Evolutionary conservation across 163 green algal genomes (phyloP), one percentile per base, ranked within the genome.

Genomic region (Trebouxia gelatinosa): DNA sequence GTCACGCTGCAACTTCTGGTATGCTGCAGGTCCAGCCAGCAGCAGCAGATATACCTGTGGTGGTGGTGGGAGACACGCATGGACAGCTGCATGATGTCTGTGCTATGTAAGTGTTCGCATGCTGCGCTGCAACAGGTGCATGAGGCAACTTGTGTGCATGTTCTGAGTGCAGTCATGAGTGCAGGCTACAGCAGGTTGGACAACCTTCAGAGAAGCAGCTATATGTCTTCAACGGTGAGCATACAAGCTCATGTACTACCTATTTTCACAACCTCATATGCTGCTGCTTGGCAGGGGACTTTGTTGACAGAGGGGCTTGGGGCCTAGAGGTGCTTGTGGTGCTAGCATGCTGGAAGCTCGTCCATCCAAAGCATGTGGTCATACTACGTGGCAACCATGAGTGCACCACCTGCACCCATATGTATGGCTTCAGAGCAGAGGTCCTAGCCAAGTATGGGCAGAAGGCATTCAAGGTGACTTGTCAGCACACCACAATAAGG

Each of bases 341-440:
- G 51, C 80, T 98, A 39, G 78, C 82, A 21, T 85, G 83, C 31
- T 97, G 87, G 82, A 96, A 97, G 85, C 81, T 98, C 76, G 83
- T 84, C 13, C 70, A 86, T 68, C 93, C 91, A 1, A 48, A 79
- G 2, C 59, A 80, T 5, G 79, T 98, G 26, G 85, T 87, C 37
- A 78, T 99, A 75, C 84, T 98, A 70, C 84, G 95, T 2, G 96
- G 96, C 59, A 99, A 99, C 85, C 96, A 99, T 81, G 95, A 99
- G 83, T 92, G 83, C 40, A 86, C 85, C 19, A 96, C 89, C 19
- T 98, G 94, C 86, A 95, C 92, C n/a, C 84, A 86, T 29, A 78
- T 89, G 26, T 99, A 99, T 77, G 96, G 96, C n/a, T 99, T 98
- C 84, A 85, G 93, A 51, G 78, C 75, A 19, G 94, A 98, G 84